phyloP scores from a whole-genome alignment of 108 stramenopile species.

The Nannochloropsis granulata region DNA sequence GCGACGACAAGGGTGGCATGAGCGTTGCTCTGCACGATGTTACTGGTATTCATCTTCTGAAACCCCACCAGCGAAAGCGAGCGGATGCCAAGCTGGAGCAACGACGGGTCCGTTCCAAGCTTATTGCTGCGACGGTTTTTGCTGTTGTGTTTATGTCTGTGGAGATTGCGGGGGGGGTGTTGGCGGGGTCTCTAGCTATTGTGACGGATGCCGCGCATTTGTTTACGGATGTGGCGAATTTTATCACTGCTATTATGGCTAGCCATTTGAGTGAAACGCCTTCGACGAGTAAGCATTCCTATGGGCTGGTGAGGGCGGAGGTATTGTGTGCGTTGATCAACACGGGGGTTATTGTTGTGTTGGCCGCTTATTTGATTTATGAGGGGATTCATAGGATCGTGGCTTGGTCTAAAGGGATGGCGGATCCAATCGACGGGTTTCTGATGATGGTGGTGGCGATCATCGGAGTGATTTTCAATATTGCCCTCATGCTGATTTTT shows the following conservation, averaged over 20 bases:
- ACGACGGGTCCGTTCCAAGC: neutral
- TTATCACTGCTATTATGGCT: slow-evolving; percentile 42
- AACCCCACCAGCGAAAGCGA: neutral
- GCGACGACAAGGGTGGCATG: no score
- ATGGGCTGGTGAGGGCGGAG: slow-evolving; percentile 75
- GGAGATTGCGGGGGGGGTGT: slow-evolving; percentile 34
- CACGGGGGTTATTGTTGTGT: slow-evolving; percentile 57
- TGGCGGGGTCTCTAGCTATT: slow-evolving; percentile 38
- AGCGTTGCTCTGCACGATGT: no score
- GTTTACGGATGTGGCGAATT: slow-evolving; percentile 37
- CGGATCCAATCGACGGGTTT: slow-evolving; percentile 57
- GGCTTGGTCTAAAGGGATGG: slow-evolving; percentile 3
- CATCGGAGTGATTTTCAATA: slow-evolving; percentile 81
- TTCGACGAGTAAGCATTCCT: slow-evolving; percentile 59
- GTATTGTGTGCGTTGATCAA: slow-evolving; percentile 69
- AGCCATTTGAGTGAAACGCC: slow-evolving; percentile 58
- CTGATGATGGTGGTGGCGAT: slow-evolving; percentile 66
- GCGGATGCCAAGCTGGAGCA: neutral
- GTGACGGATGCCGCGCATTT: slow-evolving; percentile 45
- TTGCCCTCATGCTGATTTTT: slow-evolving; percentile 59
- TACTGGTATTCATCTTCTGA: no score
- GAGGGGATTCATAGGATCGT: slow-evolving; percentile 51
- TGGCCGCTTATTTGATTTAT: slow-evolving; percentile 50
- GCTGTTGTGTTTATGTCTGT: slow-evolving; percentile 37
- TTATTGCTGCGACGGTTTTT: slow-evolving; percentile 28